Evolutionary conservation across 2,329 filamentous ascomycete species (phyloP).

Genomic region (Pyrenophora seminiperda): DNA sequence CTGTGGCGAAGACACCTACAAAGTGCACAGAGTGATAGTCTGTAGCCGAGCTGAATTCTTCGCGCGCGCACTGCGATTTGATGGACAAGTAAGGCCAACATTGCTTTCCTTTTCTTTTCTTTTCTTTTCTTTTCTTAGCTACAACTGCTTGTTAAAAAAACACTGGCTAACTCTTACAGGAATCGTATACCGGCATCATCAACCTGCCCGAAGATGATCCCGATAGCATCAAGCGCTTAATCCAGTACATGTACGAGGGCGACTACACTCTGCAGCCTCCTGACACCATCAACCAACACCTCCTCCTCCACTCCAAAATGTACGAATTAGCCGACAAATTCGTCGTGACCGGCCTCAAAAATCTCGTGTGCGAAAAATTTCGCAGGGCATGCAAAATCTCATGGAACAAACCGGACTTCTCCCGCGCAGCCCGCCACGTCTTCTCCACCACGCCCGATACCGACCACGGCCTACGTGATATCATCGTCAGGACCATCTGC

Average conservation of each 20-base stretch:
- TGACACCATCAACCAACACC: background rate
- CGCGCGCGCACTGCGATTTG: background rate
- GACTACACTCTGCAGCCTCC: background rate
- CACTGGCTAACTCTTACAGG: background rate
- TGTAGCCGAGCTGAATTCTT: background rate
- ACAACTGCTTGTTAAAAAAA: background rate
- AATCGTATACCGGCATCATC: background rate
- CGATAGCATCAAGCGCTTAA: background rate
- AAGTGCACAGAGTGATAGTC: background rate
- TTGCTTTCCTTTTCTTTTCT: background rate
- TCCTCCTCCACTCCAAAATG: background rate
- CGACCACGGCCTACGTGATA: background rate
- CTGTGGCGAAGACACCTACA: background rate
- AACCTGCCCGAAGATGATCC: background rate
- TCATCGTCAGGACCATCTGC: rapidly evolving
- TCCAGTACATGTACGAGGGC: background rate
- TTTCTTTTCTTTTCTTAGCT: too few relatives aligned
- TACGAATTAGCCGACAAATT: conserved; percentile 9
- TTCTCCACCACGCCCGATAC: background rate
- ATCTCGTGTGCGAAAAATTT: background rate
- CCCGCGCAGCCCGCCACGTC: background rate
- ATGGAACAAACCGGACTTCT: background rate
- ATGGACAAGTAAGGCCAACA: background rate
- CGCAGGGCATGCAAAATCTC: background rate
- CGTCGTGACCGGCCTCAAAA: background rate